Conservation (phyloP, 176 grass and related monocot genomes). For the Tillandsia fasciculata region DNA sequence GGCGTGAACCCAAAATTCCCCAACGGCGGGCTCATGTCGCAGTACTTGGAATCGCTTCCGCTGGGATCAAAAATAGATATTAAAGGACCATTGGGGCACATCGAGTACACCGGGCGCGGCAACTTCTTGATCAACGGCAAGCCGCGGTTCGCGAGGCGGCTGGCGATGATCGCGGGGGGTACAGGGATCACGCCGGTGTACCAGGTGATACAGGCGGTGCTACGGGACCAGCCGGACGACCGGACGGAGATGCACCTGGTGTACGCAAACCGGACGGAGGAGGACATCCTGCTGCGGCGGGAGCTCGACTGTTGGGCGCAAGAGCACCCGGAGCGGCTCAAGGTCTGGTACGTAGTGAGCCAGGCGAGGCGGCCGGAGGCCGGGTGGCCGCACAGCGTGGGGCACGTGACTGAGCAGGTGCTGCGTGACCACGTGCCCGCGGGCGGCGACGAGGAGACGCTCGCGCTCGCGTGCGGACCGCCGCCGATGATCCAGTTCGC, state of each 20-base stretch:
- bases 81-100: constrained; percentile 55
- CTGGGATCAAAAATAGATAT: constrained; percentile 35
- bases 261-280: constrained; percentile 63
- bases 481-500: constrained; percentile 61
- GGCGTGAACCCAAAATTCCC: constrained; percentile 50
- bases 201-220: constrained; percentile 87
- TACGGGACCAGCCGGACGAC: constrained; percentile 53
- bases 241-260: constrained; percentile 66
- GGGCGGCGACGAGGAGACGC: constrained; percentile 31
- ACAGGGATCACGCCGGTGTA: constrained; percentile 79
- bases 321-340: constrained; percentile 40
- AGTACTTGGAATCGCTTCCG: constrained; percentile 53
- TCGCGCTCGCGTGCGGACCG: constrained; percentile 68
- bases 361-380: constrained; percentile 14
- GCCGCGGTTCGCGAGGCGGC: constrained; percentile 22
- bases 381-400: constrained; percentile 45
- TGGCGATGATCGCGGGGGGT: constrained; percentile 76
- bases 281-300: constrained; percentile 56
- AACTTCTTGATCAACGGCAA: constrained; percentile 45
- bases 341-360: constrained; percentile 74
- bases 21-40: constrained; percentile 62
- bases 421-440: constrained; percentile 52
- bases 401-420: constrained; percentile 34
- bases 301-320: constrained; percentile 57
- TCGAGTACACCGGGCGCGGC: constrained; percentile 60